A percentile compares a stretch with the other conserved stretches of the same genome.
Evolutionary conservation across 2,329 filamentous ascomycete species (phyloP).

Genomic region (Aspergillus clavatus): DNA sequence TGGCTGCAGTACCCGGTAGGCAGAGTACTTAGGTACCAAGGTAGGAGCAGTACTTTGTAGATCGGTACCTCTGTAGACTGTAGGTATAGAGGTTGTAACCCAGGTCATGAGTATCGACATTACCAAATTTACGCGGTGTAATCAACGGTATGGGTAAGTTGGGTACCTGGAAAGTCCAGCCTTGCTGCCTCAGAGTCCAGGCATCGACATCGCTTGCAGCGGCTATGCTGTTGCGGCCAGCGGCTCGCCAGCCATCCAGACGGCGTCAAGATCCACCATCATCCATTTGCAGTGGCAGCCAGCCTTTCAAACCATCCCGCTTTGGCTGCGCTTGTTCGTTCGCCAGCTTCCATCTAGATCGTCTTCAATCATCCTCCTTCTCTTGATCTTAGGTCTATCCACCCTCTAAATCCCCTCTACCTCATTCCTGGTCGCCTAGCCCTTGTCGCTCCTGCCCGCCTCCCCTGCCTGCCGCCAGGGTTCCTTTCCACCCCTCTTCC

Average conservation of each 20-base stretch:
- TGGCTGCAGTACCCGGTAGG: too few relatives aligned
- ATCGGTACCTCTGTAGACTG: too few relatives aligned
- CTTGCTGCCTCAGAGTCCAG: not conserved
- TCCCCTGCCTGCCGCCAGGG: conserved; percentile 20
- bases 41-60: too few relatives aligned
- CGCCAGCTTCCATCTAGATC: conserved; percentile 4
- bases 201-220: conserved; percentile 32
- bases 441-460: conserved; percentile 5
- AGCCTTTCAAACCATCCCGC: conserved; percentile 9
- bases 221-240: conserved; percentile 36
- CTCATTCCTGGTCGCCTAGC: conserved; percentile 8
- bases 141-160: too few relatives aligned
- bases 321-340: conserved; percentile 9
- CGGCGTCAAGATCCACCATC: conserved; percentile 28
- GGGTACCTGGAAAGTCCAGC: conserved; percentile 21
- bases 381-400: too few relatives aligned
- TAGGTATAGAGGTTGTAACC: too few relatives aligned
- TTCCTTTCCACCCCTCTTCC: conserved; percentile 26
- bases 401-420: too few relatives aligned
- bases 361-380: not conserved
- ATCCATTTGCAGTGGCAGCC: conserved; percentile 13
- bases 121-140: not conserved
- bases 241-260: conserved; percentile 38
- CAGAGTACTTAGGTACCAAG: too few relatives aligned
- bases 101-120: too few relatives aligned